Evolutionary conservation across 208 protist genomes (phyloP).

Genomic region (Acanthamoeba quina): DNA sequence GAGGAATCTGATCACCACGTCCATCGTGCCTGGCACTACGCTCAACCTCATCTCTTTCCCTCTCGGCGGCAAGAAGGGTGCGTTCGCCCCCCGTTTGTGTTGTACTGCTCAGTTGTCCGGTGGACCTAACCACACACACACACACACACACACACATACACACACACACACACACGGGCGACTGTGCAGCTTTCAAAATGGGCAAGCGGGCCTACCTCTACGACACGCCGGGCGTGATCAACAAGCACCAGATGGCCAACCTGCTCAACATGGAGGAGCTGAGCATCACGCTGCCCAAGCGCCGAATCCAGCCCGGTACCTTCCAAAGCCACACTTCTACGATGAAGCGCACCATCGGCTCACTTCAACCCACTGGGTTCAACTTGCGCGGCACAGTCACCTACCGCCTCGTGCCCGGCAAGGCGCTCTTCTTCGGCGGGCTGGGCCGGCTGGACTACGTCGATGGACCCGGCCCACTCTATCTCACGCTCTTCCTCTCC

Average conservation of each 20-base stretch:
- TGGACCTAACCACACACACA: not conserved
- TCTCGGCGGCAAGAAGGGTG: conserved; percentile 70
- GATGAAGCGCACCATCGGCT: not conserved
- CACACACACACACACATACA: not conserved
- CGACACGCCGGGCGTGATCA: conserved; percentile 81
- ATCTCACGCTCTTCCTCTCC: conserved; percentile 51
- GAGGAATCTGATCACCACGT: conserved; percentile 73
- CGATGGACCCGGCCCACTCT: conserved; percentile 43
- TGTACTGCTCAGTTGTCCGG: not conserved
- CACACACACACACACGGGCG: not conserved
- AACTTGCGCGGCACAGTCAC: not conserved
- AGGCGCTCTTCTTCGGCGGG: conserved; percentile 76
- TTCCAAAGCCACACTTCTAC: not conserved
- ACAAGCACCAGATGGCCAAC: conserved; percentile 79
- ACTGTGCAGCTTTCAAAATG: not conserved
- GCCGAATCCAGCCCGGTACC: conserved; percentile 71
- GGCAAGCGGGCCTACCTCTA: conserved; percentile 70
- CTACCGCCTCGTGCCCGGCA: conserved; percentile 72
- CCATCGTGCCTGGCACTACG: conserved; percentile 79
- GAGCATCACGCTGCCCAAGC: conserved; percentile 62
- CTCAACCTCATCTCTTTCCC: conserved; percentile 81
- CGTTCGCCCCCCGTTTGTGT: not conserved
- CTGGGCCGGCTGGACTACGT: conserved; percentile 77
- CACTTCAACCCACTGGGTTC: not conserved
- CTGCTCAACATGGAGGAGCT: conserved; percentile 70